Evolutionary conservation across 2,329 filamentous ascomycete genomes (phyloP), one percentile per base, ranked within the genome.

Genomic region (Colletotrichum somersetense): DNA sequence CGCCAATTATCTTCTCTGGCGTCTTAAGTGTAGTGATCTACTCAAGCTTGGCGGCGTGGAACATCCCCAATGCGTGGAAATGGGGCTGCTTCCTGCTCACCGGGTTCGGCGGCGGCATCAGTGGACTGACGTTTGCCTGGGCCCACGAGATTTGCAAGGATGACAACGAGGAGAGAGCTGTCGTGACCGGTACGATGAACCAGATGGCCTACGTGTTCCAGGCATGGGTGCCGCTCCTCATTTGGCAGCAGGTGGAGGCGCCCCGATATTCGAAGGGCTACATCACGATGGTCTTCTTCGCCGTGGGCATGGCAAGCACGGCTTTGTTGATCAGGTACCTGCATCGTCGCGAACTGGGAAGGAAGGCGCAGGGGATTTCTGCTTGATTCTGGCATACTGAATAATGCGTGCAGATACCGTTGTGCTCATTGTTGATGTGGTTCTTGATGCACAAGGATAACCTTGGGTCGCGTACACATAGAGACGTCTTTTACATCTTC

Each of bases 201-300:
- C 87, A 91, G 77, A 87, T 93, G 82, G 91, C 90, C 0, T 92
- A 92, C 72, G 89, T 92, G 1, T 80, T 93, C 55, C 90, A 93
- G 76, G 89, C 91, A 0, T 93, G 91, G 91, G 78, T 93, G 53
- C 91, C 91, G 8, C 83, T 91, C 42, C 77, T 92, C 11, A 85
- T 92, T 12, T 92, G 90, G 91, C 87, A 90, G 80, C 88, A 91
- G 76, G 83, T 90, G 0, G 89, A 92, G 68, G 88, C 86, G 0
- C 90, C 91, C 0, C 74, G 81, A 55, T 92, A 92, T 67, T 82
- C 80, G 0, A 91, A 91, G 75, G 91, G 90, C 0, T 91, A 87
- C 62, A 84, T 89, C 12, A 90, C 89, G 0, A 85, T 86, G 74
- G 80, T 87, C 6, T 82, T 84, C 7, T 76, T 91, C 46, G 83